Evolutionary conservation across 2,329 filamentous ascomycete species (phyloP).

Genomic region (Hypoxylon sp.): DNA sequence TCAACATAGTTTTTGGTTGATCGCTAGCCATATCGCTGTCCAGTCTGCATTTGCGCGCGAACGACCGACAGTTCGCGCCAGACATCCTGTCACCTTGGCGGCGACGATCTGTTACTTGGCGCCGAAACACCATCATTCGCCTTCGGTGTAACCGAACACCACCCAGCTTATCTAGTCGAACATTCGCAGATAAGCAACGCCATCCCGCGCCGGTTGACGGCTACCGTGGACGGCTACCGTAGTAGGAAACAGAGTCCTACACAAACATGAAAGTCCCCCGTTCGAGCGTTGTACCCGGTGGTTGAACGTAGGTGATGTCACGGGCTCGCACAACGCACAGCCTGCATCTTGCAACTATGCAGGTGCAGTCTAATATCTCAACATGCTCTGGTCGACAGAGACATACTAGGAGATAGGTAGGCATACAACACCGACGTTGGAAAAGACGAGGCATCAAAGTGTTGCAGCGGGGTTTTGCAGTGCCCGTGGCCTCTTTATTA

Average conservation of each 20-base stretch:
- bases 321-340: slow-evolving; percentile 20
- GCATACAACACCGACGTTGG: slow-evolving; percentile 9
- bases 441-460: slow-evolving; percentile 1
- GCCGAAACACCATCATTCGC: background rate
- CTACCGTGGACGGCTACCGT: background rate
- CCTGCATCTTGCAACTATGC: background rate
- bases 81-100: background rate
- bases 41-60: background rate
- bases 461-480: slow-evolving; percentile 4
- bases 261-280: slow-evolving; percentile 3
- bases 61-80: background rate
- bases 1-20: slow-evolving; percentile 67
- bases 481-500: slow-evolving; percentile 17
- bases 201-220: background rate
- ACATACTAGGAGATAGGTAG: no score
- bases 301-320: slow-evolving; percentile 19
- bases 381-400: background rate
- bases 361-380: slow-evolving; percentile 7
- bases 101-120: slow-evolving; percentile 2
- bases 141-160: background rate
- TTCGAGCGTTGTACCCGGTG: slow-evolving; percentile 10
- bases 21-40: background rate
- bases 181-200: slow-evolving; percentile 3
- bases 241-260: slow-evolving; percentile 1
- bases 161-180: background rate